These are phyloP conservation scores for Salvia rosmarinus DNA, from an alignment of 257 asterid species.

Conservation along the genomic window DNA sequence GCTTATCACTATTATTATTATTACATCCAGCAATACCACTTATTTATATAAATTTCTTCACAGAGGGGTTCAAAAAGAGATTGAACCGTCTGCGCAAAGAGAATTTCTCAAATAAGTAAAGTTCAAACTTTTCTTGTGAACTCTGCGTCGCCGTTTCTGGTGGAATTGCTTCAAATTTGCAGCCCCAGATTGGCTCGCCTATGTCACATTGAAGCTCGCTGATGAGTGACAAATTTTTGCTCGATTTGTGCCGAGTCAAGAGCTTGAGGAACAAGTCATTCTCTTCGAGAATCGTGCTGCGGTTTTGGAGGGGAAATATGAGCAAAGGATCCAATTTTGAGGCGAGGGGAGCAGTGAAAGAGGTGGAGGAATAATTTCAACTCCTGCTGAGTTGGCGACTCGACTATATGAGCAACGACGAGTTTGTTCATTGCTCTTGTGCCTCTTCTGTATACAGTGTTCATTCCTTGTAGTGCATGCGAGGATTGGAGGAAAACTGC, in stretches of 20 bases:
- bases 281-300: constrained; percentile 47
- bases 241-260: constrained; percentile 41
- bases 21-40: no score
- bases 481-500: constrained; percentile 26
- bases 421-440: constrained; percentile 75
- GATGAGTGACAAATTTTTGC: constrained; percentile 29
- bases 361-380: constrained; percentile 54
- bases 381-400: constrained; percentile 52
- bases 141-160: constrained; percentile 45
- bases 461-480: constrained; percentile 88
- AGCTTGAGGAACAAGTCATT: constrained; percentile 54
- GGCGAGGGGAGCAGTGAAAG: constrained; percentile 53
- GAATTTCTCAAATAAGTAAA: no score
- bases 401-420: constrained; percentile 67
- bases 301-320: constrained; percentile 46
- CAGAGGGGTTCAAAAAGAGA: no score
- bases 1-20: no score
- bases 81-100: no score
- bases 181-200: constrained; percentile 88
- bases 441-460: constrained; percentile 71
- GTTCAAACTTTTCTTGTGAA: no score
- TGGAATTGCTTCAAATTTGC: constrained; percentile 45
- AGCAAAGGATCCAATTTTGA: constrained; percentile 69
- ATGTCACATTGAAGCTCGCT: constrained; percentile 44
- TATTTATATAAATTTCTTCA: no score